phyloP scores from a whole-genome alignment of 148 eudicot species.

The Vaccinium vitisidaea region DNA sequence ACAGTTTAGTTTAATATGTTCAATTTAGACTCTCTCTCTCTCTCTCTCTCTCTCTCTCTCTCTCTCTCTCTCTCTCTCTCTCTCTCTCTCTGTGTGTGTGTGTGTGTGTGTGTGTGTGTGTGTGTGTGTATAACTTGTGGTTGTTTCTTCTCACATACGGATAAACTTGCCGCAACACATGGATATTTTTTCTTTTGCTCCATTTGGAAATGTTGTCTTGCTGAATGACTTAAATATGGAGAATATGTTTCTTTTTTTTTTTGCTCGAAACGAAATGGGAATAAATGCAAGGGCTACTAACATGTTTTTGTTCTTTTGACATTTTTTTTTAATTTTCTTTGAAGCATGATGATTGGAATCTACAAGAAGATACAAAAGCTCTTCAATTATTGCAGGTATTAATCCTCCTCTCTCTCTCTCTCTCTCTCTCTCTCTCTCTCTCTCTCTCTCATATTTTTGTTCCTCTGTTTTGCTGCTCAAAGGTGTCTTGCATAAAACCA shows the following conservation, averaged over 20 bases:
- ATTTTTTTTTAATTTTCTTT: not conserved
- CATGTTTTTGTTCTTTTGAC: not conserved
- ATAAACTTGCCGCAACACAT: not conserved
- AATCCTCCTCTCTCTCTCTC: not conserved
- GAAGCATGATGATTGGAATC: constrained; percentile 81
- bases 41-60: too few relatives aligned
- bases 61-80: not conserved
- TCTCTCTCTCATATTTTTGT: too few relatives aligned
- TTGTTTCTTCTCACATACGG: too few relatives aligned
- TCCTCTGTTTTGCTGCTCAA: too few relatives aligned
- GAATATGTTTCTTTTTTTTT: not conserved
- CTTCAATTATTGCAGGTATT: constrained; percentile 65
- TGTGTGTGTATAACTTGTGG: too few relatives aligned
- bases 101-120: too few relatives aligned
- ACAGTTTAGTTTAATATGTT: not conserved
- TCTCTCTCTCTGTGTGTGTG: not conserved
- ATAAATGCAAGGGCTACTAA: not conserved
- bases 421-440: too few relatives aligned
- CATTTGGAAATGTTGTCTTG: not conserved
- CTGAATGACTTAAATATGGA: not conserved
- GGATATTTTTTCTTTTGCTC: not conserved
- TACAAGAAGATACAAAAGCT: constrained; percentile 66
- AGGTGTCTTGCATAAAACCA: not conserved
- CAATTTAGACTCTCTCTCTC: too few relatives aligned
- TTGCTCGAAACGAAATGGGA: not conserved